Conservation (phyloP, 2,329 filamentous ascomycete species). For the Phialophora macrospora region DNA sequence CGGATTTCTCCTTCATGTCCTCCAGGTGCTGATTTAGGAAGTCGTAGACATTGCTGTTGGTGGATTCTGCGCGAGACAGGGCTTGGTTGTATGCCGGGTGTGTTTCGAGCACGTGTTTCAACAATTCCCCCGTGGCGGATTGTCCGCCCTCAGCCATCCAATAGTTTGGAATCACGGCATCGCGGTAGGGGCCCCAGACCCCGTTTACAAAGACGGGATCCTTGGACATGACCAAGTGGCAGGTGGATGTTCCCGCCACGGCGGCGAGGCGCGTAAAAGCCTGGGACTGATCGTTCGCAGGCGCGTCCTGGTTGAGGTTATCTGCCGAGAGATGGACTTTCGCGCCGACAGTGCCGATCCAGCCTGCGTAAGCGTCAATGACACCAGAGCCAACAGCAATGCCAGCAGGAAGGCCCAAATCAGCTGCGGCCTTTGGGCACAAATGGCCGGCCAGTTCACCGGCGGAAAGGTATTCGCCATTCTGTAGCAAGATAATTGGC, state of each 20-base stretch:
- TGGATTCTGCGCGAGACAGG: slow-evolving; percentile 75
- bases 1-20: slow-evolving; percentile 70
- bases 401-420: slow-evolving; percentile 82
- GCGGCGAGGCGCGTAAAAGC: slow-evolving; percentile 91
- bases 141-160: slow-evolving; percentile 99
- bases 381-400: slow-evolving; percentile 95
- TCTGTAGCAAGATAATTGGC: slow-evolving; percentile 59
- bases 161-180: slow-evolving; percentile 86
- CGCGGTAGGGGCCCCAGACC: slow-evolving; percentile 96
- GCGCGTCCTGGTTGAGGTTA: slow-evolving; percentile 68
- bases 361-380: slow-evolving; percentile 97
- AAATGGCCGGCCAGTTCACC: slow-evolving; percentile 87
- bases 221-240: slow-evolving; percentile 93
- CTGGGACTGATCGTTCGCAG: slow-evolving; percentile 85
- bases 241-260: slow-evolving; percentile 95
- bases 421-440: slow-evolving; percentile 78
- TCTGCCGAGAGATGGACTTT: slow-evolving; percentile 78
- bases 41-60: slow-evolving; percentile 89
- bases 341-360: slow-evolving; percentile 98
- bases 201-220: slow-evolving; percentile 92
- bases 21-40: slow-evolving; percentile 88
- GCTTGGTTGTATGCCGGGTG: slow-evolving; percentile 88
- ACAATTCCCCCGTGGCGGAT: slow-evolving; percentile 90
- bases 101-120: slow-evolving; percentile 93
- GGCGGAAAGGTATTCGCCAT: slow-evolving; percentile 86